A percentile compares a stretch with the other conserved stretches of the same genome.
Conservation (phyloP, 2,329 filamentous ascomycete genomes). For the Rutstroemia sp. region DNA sequence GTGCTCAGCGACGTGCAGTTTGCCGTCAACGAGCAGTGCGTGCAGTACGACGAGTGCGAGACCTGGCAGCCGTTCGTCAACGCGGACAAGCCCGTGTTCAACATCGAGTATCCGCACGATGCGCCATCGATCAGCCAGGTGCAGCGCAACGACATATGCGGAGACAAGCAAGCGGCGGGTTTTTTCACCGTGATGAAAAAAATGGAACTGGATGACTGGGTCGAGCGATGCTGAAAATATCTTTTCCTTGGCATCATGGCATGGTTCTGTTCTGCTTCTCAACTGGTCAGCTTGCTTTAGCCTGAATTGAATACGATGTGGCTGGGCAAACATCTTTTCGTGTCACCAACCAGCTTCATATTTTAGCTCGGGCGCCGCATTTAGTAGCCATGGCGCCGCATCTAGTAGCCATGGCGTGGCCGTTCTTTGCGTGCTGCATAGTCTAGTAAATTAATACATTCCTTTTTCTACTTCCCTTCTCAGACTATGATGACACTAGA, state of each 20-base stretch:
- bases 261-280: too few species aligned
- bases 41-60: slow-evolving; percentile 52
- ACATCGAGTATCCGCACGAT: slow-evolving; percentile 59
- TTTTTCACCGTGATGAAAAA: slow-evolving; percentile 16
- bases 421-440: neutral
- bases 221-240: slow-evolving; percentile 2
- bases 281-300: neutral
- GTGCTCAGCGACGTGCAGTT: slow-evolving; percentile 11
- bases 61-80: slow-evolving; percentile 51
- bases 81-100: slow-evolving; percentile 60
- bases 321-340: neutral
- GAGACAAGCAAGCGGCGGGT: neutral
- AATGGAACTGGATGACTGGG: slow-evolving; percentile 14
- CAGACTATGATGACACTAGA: too few species aligned
- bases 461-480: neutral
- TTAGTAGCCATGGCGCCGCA: too few species aligned
- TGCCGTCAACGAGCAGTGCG: slow-evolving; percentile 53
- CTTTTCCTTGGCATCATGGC: neutral
- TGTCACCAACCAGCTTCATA: neutral
- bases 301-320: slow-evolving; percentile 4
- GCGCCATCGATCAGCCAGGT: slow-evolving; percentile 3
- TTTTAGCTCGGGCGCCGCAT: too few species aligned
- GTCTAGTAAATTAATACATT: neutral
- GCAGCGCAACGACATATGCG: slow-evolving; percentile 3
- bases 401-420: too few species aligned